Conservation (phyloP, 106 monocot genomes). For the Cymbidium sinense region DNA sequence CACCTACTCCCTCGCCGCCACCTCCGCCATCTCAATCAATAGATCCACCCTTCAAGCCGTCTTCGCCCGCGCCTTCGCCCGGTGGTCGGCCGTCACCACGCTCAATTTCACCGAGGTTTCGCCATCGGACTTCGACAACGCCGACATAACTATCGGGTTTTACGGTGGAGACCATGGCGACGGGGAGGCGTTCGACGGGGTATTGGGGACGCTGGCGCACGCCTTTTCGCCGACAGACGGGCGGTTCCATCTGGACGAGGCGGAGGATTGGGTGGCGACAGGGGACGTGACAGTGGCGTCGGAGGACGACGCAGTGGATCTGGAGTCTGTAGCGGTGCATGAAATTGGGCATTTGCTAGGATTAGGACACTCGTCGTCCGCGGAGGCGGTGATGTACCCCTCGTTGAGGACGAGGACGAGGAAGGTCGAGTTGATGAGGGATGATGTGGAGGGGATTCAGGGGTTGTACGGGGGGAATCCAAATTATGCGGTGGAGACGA, state of each 20-base stretch:
- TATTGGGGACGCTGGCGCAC: conserved; percentile 80
- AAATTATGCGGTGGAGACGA: conserved; percentile 17
- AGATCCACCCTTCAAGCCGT: conserved; percentile 29
- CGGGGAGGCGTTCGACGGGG: conserved; percentile 78
- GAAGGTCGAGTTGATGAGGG: conserved; percentile 53
- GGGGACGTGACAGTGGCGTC: conserved; percentile 30
- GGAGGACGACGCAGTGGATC: conserved; percentile 45
- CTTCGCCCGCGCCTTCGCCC: conserved; percentile 62
- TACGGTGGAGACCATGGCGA: conserved; percentile 75
- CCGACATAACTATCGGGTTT: conserved; percentile 82
- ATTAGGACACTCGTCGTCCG: conserved; percentile 50
- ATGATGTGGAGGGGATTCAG: conserved; percentile 72
- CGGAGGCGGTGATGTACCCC: conserved; percentile 61
- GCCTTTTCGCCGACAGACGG: conserved; percentile 93
- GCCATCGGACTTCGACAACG: conserved; percentile 10
- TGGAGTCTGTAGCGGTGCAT: conserved; percentile 96
- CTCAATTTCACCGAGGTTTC: conserved; percentile 36
- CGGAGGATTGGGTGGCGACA: conserved; percentile 66
- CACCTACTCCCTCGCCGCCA: conserved; percentile 52
- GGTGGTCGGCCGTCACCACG: conserved; percentile 61
- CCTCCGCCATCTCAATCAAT: conserved; percentile 32
- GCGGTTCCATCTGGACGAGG: conserved; percentile 75
- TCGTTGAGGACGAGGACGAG: conserved; percentile 34
- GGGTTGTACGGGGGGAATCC: conserved; percentile 73
- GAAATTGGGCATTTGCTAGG: conserved; percentile 79